Base-by-base conservation (phyloP, 2,329 filamentous ascomycete genomes). In the Cryphonectria radicalis region DNA sequence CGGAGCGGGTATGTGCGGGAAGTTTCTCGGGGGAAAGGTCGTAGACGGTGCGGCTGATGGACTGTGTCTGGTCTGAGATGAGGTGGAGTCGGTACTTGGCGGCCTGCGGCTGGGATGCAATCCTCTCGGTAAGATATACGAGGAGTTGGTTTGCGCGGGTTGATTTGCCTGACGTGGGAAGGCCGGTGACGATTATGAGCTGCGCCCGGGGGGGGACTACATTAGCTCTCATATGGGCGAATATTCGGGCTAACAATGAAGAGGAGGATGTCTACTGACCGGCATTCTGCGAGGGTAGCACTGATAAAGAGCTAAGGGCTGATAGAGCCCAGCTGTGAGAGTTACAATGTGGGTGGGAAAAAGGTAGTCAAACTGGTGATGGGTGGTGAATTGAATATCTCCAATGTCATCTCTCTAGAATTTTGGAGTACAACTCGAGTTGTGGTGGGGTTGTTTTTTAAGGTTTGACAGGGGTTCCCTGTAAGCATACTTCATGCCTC, bases 11-110 rank as follows among this genome's bases (percentile, higher is more conserved):
- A 77, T 91, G 88, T 4, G 85, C 85, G 3, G 86, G 86, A 32
- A 89, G 81, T 28, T 80, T 79, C 2, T 79, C 77, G 4, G 84
- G 81, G 2, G 87, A 88, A 57, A 91, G 85, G 77, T 91, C 89
- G 84, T 95, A 95, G 59, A 93, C 92, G 70, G 86, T 78, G 72
- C 92, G 91, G 3, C 89, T 84, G 70, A 95, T 90, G 62, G 89
- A 89, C 60, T 94, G 88, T 4, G 86, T 86, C 74, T 92, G 88
- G 82, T 95, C 92, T 69, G 91, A 92, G 77, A 95, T 89, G 74
- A 93, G 88, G 78, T 94, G 91, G 3, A 94, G 85, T 72, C 90
- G 90, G 76, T 93, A 89, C 70, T 84, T 84, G 32, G 81, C 74
- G 37, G 76, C 76, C 11, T 69, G 62, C 74, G 64, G 76, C 70